Percentiles rank a stretch among this genome's conserved stretches.
These are phyloP conservation scores for Mycena albidolilacea DNA, from an alignment of 768 basidiomycete genomes.

Conservation along the genomic window DNA sequence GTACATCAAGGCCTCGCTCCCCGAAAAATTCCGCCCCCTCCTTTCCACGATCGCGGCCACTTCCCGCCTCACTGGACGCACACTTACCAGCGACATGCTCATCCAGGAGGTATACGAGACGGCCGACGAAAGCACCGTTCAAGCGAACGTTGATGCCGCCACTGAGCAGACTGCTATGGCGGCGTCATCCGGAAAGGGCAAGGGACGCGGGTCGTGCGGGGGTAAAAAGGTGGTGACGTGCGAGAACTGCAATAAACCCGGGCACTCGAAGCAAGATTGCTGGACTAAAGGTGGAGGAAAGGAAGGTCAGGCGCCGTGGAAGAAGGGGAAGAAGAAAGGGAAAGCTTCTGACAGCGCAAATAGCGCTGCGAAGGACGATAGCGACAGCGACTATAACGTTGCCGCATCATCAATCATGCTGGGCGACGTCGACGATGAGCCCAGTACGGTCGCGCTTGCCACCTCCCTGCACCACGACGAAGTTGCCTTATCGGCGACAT, in stretches of 20 bases:
- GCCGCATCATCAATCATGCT: not conserved
- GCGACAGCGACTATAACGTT: constrained; percentile 5
- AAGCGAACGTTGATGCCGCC: not conserved
- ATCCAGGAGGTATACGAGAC: constrained; percentile 34
- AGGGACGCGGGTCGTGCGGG: constrained; percentile 4
- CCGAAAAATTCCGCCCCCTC: constrained; percentile 15
- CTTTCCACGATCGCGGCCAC: constrained; percentile 12
- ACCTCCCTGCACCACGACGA: not conserved
- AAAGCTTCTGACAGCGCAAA: constrained; percentile 30
- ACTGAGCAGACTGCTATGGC: constrained; percentile 17
- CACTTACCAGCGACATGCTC: constrained; percentile 10
- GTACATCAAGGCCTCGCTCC: constrained; percentile 32
- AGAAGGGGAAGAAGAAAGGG: constrained; percentile 35
- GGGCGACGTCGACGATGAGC: constrained; percentile 12
- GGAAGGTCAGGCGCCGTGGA: constrained; percentile 51
- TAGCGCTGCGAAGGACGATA: constrained; percentile 28
- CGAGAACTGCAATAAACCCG: constrained; percentile 51
- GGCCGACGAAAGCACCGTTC: constrained; percentile 18
- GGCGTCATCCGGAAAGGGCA: constrained; percentile 31
- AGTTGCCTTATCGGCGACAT: not conserved
- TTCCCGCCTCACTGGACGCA: not conserved
- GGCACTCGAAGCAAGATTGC: constrained; percentile 45
- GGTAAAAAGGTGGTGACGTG: constrained; percentile 31
- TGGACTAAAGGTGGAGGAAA: constrained; percentile 40
- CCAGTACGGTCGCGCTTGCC: not conserved